Conservation (phyloP, 176 grass and related monocot genomes). For the Eremochloa ophiuroides region DNA sequence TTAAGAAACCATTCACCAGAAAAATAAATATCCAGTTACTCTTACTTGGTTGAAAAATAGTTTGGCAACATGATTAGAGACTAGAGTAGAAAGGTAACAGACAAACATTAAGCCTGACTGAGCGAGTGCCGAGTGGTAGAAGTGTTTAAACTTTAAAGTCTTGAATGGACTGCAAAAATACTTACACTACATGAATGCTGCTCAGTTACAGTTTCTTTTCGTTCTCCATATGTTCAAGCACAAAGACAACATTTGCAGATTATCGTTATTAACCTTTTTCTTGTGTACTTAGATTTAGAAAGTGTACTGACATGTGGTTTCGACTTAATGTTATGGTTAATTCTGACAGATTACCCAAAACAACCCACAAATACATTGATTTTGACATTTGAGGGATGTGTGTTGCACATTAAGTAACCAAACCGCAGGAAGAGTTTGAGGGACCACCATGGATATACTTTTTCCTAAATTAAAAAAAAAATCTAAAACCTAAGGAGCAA, state of each 20-base stretch:
- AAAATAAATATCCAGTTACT: neutral
- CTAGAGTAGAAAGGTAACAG: neutral
- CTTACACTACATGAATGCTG: neutral
- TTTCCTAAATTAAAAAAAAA: neutral
- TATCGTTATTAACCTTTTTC: neutral
- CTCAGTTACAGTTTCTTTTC: neutral
- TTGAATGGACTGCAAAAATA: neutral
- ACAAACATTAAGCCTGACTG: neutral
- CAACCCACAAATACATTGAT: neutral
- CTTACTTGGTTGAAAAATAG: neutral
- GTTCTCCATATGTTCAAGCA: neutral
- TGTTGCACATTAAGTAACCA: neutral
- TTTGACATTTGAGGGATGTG: neutral
- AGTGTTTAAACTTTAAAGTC: neutral
- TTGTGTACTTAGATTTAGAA: neutral
- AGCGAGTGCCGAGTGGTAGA: neutral
- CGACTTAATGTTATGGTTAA: neutral
- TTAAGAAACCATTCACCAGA: neutral
- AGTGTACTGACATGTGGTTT: neutral
- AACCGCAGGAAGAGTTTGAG: neutral
- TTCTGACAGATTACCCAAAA: neutral
- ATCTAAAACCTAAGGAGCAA: neutral
- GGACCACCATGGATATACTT: neutral
- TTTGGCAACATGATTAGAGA: neutral
- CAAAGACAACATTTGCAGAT: neutral